Percentiles rank a stretch among this genome's conserved stretches.
These are phyloP conservation scores for Talaromyces liani DNA, from an alignment of 495 filamentous ascomycete species.

Conservation along the genomic window DNA sequence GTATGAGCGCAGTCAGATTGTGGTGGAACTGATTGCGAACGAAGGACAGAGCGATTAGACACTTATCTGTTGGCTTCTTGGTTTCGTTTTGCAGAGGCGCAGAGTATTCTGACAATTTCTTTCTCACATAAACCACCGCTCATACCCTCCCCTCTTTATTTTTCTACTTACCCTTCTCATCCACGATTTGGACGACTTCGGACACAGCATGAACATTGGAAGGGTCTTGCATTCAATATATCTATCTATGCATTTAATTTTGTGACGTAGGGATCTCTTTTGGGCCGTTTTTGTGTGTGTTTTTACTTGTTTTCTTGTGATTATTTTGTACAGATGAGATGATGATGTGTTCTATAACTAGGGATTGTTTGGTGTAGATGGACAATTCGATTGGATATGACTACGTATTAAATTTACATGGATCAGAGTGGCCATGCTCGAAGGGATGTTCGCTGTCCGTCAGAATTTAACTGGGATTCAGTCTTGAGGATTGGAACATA, in stretches of 20 bases:
- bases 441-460: neutral
- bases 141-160: neutral
- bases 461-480: neutral
- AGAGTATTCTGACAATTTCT: neutral
- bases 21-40: conserved; percentile 89
- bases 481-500: neutral
- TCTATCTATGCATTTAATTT: neutral
- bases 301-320: neutral
- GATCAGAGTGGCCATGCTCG: neutral
- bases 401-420: too few species aligned
- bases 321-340: neutral
- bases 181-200: neutral
- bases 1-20: conserved; percentile 68
- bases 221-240: neutral
- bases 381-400: neutral
- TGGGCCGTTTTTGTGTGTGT: neutral
- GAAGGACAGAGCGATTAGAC: conserved; percentile 74
- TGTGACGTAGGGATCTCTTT: neutral
- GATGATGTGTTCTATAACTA: neutral
- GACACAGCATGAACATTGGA: neutral
- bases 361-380: neutral
- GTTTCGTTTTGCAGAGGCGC: neutral
- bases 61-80: neutral
- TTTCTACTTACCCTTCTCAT: neutral
- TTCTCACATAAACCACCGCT: too few species aligned